Percentiles rank a stretch among this genome's conserved stretches.
phyloP scores from a whole-genome alignment of 1,284 basidiomycete genomes.

The Pseudozyma flocculosa region DNA sequence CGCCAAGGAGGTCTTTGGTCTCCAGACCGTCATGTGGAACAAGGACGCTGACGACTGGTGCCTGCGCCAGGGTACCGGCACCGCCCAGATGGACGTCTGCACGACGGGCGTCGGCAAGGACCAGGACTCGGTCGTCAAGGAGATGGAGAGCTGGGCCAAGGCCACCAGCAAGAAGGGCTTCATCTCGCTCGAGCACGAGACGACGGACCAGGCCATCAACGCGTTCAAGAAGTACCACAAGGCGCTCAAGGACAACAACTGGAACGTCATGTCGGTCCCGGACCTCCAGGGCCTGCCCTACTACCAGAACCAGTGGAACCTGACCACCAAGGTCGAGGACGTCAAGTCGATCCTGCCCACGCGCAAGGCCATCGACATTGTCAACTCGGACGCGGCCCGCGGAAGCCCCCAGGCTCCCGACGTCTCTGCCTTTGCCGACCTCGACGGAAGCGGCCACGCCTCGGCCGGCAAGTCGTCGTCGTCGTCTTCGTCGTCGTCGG shows the following conservation, averaged over 20 bases:
- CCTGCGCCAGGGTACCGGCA: conserved; percentile 41
- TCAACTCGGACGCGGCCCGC: conserved; percentile 28
- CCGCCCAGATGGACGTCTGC: conserved; percentile 37
- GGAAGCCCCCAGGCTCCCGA: conserved; percentile 29
- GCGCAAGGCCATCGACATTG: conserved; percentile 23
- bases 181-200: conserved; percentile 51
- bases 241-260: conserved; percentile 26
- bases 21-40: conserved; percentile 52
- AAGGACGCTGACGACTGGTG: conserved; percentile 53
- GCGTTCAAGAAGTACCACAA: conserved; percentile 35
- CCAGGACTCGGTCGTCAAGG: conserved; percentile 21
- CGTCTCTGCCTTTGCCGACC: conserved; percentile 20
- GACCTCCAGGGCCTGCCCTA: conserved; percentile 41
- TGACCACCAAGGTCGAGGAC: conserved; percentile 19
- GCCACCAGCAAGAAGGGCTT: conserved; percentile 30
- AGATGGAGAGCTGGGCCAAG: conserved; percentile 33
- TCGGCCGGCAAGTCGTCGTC: conserved; percentile 9
- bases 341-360: conserved; percentile 34
- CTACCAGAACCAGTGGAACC: conserved; percentile 49
- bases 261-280: conserved; percentile 32
- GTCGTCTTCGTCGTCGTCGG: conserved; percentile 1
- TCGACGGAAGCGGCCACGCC: conserved; percentile 11
- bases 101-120: conserved; percentile 29
- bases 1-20: conserved; percentile 44
- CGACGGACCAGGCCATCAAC: conserved; percentile 46